Conservation (phyloP, 192 early-diverging fungal species). For the Mortierella alpina region DNA sequence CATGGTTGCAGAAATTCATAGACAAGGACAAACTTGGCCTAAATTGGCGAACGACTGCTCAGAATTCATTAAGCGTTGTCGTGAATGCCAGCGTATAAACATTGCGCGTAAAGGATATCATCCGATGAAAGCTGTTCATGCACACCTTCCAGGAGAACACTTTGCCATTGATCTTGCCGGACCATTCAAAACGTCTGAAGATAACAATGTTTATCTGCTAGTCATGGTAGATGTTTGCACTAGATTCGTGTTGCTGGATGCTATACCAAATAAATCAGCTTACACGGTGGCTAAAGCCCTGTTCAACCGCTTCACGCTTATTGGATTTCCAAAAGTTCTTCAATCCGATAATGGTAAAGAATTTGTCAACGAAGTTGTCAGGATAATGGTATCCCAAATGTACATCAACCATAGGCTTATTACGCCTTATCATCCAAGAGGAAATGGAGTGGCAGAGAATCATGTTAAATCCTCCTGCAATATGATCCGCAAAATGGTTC, state of each 20-base stretch:
- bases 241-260: too few species aligned
- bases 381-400: slow-evolving; percentile 5
- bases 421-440: slow-evolving; percentile 56
- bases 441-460: slow-evolving; percentile 26
- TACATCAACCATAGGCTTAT: slow-evolving; percentile 47
- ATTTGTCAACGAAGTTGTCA: slow-evolving; percentile 55
- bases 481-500: slow-evolving; percentile 47
- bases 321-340: slow-evolving; percentile 14
- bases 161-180: slow-evolving; percentile 4
- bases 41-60: slow-evolving; percentile 13
- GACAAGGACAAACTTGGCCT: slow-evolving; percentile 14
- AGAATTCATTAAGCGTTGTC: slow-evolving; percentile 11
- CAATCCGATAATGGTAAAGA: slow-evolving; percentile 60
- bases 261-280: background rate
- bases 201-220: too few species aligned
- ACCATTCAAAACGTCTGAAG: background rate
- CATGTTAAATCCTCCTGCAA: slow-evolving; percentile 26
- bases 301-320: background rate
- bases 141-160: slow-evolving; percentile 6
- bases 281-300: background rate
- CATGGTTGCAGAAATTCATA: slow-evolving; percentile 6
- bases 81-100: slow-evolving; percentile 6
- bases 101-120: slow-evolving; percentile 4
- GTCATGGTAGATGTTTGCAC: too few species aligned
- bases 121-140: slow-evolving; percentile 11